These are phyloP conservation scores for Pythium rishiriense DNA, from an alignment of 352 stramenopile genomes.

Conservation along the genomic window DNA sequence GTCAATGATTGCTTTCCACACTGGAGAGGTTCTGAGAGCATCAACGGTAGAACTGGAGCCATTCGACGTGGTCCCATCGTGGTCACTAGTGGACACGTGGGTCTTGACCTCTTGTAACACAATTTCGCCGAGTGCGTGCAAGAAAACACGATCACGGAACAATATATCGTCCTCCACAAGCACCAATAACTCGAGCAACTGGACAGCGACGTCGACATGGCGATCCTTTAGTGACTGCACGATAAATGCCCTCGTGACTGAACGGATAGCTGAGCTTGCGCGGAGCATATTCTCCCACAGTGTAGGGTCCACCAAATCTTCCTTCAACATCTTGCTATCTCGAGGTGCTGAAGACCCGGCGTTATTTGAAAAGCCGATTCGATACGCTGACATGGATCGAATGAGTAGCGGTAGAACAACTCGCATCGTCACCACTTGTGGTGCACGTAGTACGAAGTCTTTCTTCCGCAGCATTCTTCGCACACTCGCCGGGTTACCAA, in stretches of 20 bases:
- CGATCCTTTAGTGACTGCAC: constrained; percentile 70
- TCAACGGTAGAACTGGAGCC: constrained; percentile 30
- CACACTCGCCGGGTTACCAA: constrained; percentile 77
- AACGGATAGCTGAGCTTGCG: constrained; percentile 69
- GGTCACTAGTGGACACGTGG: constrained; percentile 26
- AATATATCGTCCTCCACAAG: constrained; percentile 65
- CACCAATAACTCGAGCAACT: constrained; percentile 59
- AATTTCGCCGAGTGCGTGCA: constrained; percentile 68
- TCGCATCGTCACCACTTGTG: constrained; percentile 80
- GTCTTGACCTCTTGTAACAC: constrained; percentile 45
- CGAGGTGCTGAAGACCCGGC: constrained; percentile 14
- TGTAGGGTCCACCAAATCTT: constrained; percentile 43
- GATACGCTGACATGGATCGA: constrained; percentile 56
- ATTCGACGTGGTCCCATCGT: constrained; percentile 27
- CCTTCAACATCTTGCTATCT: constrained; percentile 41
- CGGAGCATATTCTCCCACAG: constrained; percentile 78
- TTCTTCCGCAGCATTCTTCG: constrained; percentile 85
- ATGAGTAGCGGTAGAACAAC: constrained; percentile 72
- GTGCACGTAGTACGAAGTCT: constrained; percentile 76
- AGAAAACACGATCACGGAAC: constrained; percentile 69
- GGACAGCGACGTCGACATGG: constrained; percentile 49
- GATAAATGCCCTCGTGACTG: constrained; percentile 64
- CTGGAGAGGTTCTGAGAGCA: constrained; percentile 36
- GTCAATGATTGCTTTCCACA: constrained; percentile 68
- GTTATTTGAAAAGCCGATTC: constrained; percentile 24